Percentiles rank a stretch among this genome's conserved stretches.
Conservation (phyloP, 2,329 filamentous ascomycete species). For the Botryosphaeria dothidea region DNA sequence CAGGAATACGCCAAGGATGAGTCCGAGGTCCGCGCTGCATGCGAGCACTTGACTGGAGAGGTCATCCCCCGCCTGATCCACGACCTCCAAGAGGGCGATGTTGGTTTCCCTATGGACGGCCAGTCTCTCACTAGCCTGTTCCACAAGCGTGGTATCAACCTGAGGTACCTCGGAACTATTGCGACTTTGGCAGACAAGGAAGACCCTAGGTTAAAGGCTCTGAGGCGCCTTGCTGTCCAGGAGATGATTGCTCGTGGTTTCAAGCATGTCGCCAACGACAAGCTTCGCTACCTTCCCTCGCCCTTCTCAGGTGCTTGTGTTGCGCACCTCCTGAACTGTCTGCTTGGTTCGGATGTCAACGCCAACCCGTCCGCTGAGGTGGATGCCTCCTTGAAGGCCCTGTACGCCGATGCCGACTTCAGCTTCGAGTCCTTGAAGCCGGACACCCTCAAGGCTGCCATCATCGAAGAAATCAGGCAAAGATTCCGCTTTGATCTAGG, state of each 20-base stretch:
- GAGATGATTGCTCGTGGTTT: constrained; percentile 96
- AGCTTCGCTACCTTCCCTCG: constrained; percentile 76
- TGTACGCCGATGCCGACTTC: constrained; percentile 83
- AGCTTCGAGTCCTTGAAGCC: constrained; percentile 79
- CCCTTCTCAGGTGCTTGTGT: constrained; percentile 78
- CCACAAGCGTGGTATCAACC: constrained; percentile 96
- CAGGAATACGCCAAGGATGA: constrained; percentile 80
- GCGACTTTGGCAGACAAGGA: constrained; percentile 63
- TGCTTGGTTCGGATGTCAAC: constrained; percentile 78
- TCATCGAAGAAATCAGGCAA: constrained; percentile 69
- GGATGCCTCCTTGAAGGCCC: constrained; percentile 68
- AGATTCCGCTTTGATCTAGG: constrained; percentile 78
- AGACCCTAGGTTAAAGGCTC: constrained; percentile 70
- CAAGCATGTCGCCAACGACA: constrained; percentile 83
- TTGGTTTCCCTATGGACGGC: constrained; percentile 99
- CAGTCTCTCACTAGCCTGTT: constrained; percentile 82
- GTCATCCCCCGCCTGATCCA: constrained; percentile 83
- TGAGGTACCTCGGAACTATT: constrained; percentile 89
- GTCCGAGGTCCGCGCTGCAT: constrained; percentile 81
- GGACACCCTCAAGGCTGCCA: constrained; percentile 65
- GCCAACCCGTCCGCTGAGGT: constrained; percentile 75
- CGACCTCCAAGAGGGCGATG: constrained; percentile 87
- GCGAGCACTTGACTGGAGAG: constrained; percentile 72
- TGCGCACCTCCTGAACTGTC: constrained; percentile 88
- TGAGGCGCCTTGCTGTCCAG: constrained; percentile 76